phyloP scores from a whole-genome alignment of 257 asterid genomes.

The Nicotiana undulata region DNA sequence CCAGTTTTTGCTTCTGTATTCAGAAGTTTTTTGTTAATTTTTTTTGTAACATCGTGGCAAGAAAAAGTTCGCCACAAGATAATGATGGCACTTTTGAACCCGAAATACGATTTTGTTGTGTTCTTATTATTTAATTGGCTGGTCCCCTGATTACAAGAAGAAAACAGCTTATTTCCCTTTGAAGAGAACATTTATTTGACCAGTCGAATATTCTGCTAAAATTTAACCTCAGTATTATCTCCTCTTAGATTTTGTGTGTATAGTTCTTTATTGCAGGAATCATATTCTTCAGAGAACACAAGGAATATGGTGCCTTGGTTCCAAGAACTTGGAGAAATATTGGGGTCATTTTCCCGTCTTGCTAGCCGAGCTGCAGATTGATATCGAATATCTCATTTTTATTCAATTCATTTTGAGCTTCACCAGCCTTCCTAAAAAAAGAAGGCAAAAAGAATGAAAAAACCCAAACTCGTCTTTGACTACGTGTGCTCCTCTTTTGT shows the following conservation, averaged over 20 bases:
- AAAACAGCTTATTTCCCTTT: neutral
- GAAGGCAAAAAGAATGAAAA: neutral
- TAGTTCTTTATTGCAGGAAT: slow-evolving; percentile 2
- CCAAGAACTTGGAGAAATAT: neutral
- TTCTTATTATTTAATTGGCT: neutral
- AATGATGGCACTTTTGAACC: neutral
- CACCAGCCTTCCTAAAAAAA: no score
- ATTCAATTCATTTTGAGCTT: neutral
- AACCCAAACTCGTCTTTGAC: neutral
- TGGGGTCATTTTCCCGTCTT: neutral
- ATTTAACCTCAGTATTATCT: neutral
- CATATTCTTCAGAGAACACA: neutral
- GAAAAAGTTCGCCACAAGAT: neutral
- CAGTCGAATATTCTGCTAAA: neutral
- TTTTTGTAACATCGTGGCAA: neutral
- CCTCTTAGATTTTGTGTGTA: neutral
- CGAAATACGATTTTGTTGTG: neutral
- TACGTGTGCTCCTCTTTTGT: neutral
- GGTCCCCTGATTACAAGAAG: neutral
- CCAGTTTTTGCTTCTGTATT: neutral
- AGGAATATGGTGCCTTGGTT: neutral
- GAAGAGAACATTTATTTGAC: neutral
- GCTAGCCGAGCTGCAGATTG: neutral
- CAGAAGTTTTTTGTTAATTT: neutral
- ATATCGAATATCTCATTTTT: neutral